Conservation (phyloP, 768 basidiomycete genomes). For the Suillus ampliporus region DNA sequence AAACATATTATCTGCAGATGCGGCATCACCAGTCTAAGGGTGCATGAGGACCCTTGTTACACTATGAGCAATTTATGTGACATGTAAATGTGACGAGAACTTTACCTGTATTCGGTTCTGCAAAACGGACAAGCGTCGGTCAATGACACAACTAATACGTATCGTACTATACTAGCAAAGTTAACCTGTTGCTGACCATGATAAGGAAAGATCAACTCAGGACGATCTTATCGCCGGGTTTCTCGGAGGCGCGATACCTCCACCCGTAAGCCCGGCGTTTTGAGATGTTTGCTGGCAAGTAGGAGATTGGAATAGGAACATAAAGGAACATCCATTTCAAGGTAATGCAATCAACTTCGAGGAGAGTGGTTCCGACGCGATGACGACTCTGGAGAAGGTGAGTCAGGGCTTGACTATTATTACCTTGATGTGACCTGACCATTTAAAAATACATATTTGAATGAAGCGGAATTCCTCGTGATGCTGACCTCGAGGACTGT, state of each 20-base stretch:
- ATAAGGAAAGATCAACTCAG: background rate
- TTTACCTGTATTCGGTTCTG: background rate
- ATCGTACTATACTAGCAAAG: background rate
- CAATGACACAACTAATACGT: background rate
- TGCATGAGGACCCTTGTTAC: background rate
- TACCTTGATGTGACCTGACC: background rate
- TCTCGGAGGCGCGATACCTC: background rate
- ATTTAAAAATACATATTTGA: background rate
- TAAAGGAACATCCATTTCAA: conserved; percentile 4
- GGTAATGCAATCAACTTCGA: background rate
- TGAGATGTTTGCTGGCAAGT: background rate
- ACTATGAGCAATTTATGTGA: background rate
- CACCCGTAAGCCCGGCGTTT: background rate
- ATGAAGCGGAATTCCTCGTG: background rate
- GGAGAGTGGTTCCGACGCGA: background rate
- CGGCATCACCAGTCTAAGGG: background rate
- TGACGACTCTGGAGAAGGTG: background rate
- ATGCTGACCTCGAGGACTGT: background rate
- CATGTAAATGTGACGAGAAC: background rate
- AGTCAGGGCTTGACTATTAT: background rate
- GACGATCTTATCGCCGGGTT: background rate
- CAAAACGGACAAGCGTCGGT: background rate
- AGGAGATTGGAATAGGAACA: background rate
- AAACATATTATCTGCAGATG: background rate
- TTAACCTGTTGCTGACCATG: background rate